Base-by-base conservation (phyloP, 768 basidiomycete genomes). In the Artomyces pyxidatus region DNA sequence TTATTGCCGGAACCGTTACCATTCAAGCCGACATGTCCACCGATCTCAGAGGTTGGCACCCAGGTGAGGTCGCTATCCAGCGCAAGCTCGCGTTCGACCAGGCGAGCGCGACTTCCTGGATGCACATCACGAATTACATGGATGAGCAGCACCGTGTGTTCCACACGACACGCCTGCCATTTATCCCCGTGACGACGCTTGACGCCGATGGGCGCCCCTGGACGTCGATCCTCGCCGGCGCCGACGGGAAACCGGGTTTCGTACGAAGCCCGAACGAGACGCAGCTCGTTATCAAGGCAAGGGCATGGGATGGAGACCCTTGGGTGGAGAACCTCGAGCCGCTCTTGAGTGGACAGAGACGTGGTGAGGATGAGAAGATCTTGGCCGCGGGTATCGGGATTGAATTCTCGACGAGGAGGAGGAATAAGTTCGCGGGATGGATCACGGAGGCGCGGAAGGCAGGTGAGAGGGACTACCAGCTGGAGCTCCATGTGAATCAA, bases 341-440 rank as follows among this genome's bases (percentile, higher is more conserved):
- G 17, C 32, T 8, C 29, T 27, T 44, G 25, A 17, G 25, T 35
- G 43, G 19, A 27, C 42, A 9, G 8, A 50, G 29, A 51, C 48
- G 14, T n/a, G 32, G 32, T 23, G 27, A 17, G 25, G 54, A 58
- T 12, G 60, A 56, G 25, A 53, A 57, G 2, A 28, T 29, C 22
- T 61, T 81, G 4, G 64, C 75, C 11, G 78, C 78, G 5, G 80
- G 81, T 0, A 72, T 83, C 30, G 82, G 80, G 3, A 71, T 83
- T 14, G 78, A 83, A 51, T 70, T 78, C 35, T 61, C 69, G 14
- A 79, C 79, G 1, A 63, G 82, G 27, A 60, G 79, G 54, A 69
- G 82, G 56, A 82, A 82, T 56, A 83, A 83, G 61, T 76, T 83
- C 50, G 76, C 78, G 0, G 81, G 82, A 4, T 55, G 58, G 14